These are phyloP conservation scores for Termitomyces sp. DNA, from an alignment of 768 basidiomycete genomes.

Conservation along the genomic window DNA sequence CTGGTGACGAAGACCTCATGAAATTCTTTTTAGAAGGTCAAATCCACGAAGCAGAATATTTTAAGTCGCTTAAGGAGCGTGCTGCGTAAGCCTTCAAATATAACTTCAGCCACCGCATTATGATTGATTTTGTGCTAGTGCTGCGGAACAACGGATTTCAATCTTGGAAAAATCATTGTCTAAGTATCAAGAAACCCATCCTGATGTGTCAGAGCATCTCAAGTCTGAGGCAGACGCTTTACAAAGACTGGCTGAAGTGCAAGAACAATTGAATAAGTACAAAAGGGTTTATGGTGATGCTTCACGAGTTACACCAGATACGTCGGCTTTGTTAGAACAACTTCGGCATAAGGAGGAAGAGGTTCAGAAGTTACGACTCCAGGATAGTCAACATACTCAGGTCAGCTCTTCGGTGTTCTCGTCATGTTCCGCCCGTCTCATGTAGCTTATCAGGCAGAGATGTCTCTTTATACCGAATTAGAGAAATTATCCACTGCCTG, in stretches of 20 bases:
- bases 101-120: not conserved
- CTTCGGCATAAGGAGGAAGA: constrained; percentile 68
- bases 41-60: constrained; percentile 44
- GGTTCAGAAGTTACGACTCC: constrained; percentile 52
- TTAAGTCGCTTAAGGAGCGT: constrained; percentile 46
- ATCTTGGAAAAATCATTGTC: constrained; percentile 51
- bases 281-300: constrained; percentile 57
- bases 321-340: constrained; percentile 41
- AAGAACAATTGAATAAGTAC: constrained; percentile 52
- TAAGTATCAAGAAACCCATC: constrained; percentile 40
- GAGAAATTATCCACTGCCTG: constrained; percentile 84
- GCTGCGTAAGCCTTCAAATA: constrained; percentile 40
- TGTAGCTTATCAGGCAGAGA: constrained; percentile 49
- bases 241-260: constrained; percentile 39
- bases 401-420: constrained; percentile 29
- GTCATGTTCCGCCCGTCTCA: constrained; percentile 1
- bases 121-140: constrained; percentile 31
- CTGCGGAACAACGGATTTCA: constrained; percentile 40
- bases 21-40: constrained; percentile 58
- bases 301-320: constrained; percentile 45
- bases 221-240: constrained; percentile 45
- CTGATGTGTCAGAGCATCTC: constrained; percentile 47
- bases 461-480: constrained; percentile 76
- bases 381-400: constrained; percentile 58
- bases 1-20: constrained; percentile 67